These are phyloP conservation scores for Zasmidium citrigriseum DNA, from an alignment of 2,329 filamentous ascomycete species.

Conservation along the genomic window DNA sequence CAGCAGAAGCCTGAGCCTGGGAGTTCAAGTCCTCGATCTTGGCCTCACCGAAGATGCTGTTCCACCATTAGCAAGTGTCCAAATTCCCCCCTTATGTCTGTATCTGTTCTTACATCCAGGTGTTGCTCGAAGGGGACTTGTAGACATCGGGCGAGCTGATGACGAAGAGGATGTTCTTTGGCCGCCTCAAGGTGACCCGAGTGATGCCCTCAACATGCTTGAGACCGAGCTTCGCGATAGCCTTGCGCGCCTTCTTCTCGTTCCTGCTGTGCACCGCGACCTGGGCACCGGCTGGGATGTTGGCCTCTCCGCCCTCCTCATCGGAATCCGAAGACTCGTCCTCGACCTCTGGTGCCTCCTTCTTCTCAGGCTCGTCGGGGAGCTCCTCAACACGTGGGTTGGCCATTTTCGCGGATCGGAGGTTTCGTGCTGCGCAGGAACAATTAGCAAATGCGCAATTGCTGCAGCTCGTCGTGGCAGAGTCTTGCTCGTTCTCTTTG, in stretches of 20 bases:
- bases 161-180: constrained; percentile 99
- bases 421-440: not conserved
- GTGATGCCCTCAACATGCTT: constrained; percentile 97
- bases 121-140: constrained; percentile 99
- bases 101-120: constrained; percentile 80
- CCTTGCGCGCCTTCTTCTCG: constrained; percentile 99
- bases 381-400: constrained; percentile 98
- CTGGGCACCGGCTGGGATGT: constrained; percentile 79
- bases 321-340: constrained; percentile 70
- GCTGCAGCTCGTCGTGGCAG: not conserved
- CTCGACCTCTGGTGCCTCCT: constrained; percentile 55
- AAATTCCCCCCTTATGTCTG: not conserved
- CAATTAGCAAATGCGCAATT: not conserved
- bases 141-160: constrained; percentile 99
- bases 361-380: constrained; percentile 79
- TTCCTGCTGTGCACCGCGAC: constrained; percentile 96
- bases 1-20: constrained; percentile 91
- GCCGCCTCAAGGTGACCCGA: constrained; percentile 93
- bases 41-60: constrained; percentile 97
- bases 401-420: constrained; percentile 69
- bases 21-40: constrained; percentile 99
- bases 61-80: constrained; percentile 9
- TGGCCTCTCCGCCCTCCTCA: constrained; percentile 73
- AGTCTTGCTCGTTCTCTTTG: not conserved
- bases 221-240: constrained; percentile 96